phyloP scores from a whole-genome alignment of 495 filamentous ascomycete species.

The Trichoderma virens region DNA sequence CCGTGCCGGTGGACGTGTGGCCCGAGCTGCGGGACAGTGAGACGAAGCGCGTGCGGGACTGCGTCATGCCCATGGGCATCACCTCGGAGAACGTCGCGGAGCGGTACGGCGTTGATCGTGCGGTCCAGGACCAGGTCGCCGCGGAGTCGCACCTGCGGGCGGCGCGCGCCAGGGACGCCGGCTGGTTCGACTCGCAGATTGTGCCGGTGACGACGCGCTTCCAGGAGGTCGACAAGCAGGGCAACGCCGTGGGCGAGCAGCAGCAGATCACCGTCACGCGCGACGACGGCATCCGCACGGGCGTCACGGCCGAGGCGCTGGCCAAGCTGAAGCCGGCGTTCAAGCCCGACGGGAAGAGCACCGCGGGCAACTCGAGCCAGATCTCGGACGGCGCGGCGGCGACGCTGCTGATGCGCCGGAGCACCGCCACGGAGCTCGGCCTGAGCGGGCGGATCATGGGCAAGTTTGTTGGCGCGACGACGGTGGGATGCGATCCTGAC shows the following conservation, averaged over 20 bases:
- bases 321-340: conserved; percentile 80
- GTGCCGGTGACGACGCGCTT: conserved; percentile 60
- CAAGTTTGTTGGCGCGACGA: conserved; percentile 65
- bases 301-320: conserved; percentile 59
- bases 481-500: conserved; percentile 72
- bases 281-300: conserved; percentile 76
- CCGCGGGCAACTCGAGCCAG: conserved; percentile 82
- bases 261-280: conserved; percentile 48
- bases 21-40: conserved; percentile 55
- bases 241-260: conserved; percentile 46
- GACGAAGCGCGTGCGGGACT: conserved; percentile 67
- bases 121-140: conserved; percentile 78
- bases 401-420: conserved; percentile 72
- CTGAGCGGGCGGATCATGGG: conserved; percentile 61
- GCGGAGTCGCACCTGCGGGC: conserved; percentile 66
- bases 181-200: conserved; percentile 71
- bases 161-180: conserved; percentile 54
- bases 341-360: conserved; percentile 60
- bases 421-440: conserved; percentile 68
- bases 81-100: conserved; percentile 87
- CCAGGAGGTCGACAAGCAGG: conserved; percentile 54
- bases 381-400: conserved; percentile 85
- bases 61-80: conserved; percentile 89
- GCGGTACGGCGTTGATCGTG: conserved; percentile 63
- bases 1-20: conserved; percentile 80